Evolutionary conservation across 371 early-diverging fungal genomes (phyloP), one percentile per base, ranked within the genome.

Genomic region (Nematocida ausubeli): DNA sequence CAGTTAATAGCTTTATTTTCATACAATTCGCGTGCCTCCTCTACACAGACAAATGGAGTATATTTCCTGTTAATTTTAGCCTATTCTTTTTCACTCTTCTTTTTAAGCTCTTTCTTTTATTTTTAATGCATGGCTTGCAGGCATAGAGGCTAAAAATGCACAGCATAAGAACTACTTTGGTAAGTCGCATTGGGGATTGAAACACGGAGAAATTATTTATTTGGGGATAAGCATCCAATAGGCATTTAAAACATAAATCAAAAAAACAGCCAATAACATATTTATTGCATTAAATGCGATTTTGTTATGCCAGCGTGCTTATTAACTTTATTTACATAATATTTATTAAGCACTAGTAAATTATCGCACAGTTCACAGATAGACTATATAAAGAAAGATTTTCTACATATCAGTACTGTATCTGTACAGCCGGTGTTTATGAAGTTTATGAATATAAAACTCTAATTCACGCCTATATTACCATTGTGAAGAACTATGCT

Each of bases 1-100:
- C n/a, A n/a, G n/a, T n/a, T n/a, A n/a, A n/a, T n/a, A n/a, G n/a
- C n/a, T n/a, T n/a, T n/a, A n/a, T n/a, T n/a, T n/a, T n/a, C n/a
- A n/a, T 2, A 2, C 47, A 44, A 9, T 44, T 9, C 47, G 47
- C 47, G 47, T 44, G 19, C 19, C 19, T 19, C 19, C 22, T 24
- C 35, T 60, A 60, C 24, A 60, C 35, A 9, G 14, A 34, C 5
- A 60, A 7, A 14, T 60, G 30, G 7, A 60, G 60, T 14, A 60
- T 60, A 35, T 60, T 60, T 60, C 60, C 60, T 12, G 60, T 60
- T 14, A 28, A 9, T 60, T 39, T 32, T 14, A 60, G 24, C 12
- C 26, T 28, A 28, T 54, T 54, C 24, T 24, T 54, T 54, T 24
- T 54, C 0, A 4, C n/a, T 28, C 24, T 54, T 54, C 26, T 54